These are phyloP conservation scores for Artemisia annua DNA, from an alignment of 129 eudicot genomes.

Conservation along the genomic window DNA sequence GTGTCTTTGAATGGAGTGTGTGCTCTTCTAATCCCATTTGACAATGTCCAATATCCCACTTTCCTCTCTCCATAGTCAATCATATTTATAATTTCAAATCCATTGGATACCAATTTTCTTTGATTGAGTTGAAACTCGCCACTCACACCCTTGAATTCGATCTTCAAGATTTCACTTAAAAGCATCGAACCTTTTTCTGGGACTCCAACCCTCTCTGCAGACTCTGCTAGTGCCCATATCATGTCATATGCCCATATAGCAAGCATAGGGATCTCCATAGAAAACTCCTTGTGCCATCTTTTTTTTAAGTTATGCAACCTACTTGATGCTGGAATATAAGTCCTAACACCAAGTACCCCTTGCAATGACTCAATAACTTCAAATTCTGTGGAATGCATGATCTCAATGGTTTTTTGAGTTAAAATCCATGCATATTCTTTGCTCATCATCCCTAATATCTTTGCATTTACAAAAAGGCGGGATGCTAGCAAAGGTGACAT, in stretches of 20 bases:
- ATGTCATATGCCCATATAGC: constrained; percentile 35
- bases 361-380: constrained; percentile 34
- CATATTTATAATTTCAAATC: constrained; percentile 43
- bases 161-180: background rate
- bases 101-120: constrained; percentile 21
- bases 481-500: constrained; percentile 27
- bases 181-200: constrained; percentile 11
- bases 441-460: constrained; percentile 41
- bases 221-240: constrained; percentile 30
- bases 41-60: constrained; percentile 54
- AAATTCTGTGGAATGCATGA: constrained; percentile 25
- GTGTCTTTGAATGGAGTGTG: background rate
- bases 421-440: constrained; percentile 50
- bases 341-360: constrained; percentile 40
- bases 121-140: constrained; percentile 42
- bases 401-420: constrained; percentile 31
- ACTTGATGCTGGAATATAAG: constrained; percentile 28
- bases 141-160: constrained; percentile 39
- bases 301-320: constrained; percentile 8
- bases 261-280: background rate
- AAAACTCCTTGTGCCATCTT: constrained; percentile 24
- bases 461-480: constrained; percentile 35
- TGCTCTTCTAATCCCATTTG: constrained; percentile 30
- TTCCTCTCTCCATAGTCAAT: constrained; percentile 45
- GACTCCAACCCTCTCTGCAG: constrained; percentile 24